phyloP scores from a whole-genome alignment of 2,329 filamentous ascomycete species.

The Fusarium duplospermum region DNA sequence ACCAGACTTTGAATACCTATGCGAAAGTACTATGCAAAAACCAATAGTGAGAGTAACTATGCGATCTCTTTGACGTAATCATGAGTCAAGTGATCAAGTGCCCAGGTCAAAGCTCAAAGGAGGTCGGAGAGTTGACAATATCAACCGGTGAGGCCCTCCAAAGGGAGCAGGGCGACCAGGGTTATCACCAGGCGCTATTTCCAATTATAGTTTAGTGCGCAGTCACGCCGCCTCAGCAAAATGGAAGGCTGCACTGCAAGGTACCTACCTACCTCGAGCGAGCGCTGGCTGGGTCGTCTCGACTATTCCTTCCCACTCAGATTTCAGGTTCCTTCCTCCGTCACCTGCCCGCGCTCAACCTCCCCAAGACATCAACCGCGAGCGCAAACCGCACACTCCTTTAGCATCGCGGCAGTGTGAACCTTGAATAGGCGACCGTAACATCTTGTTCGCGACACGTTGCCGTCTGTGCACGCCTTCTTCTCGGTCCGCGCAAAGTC shows the following conservation, averaged over 20 bases:
- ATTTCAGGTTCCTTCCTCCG: slow-evolving; percentile 27
- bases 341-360: slow-evolving; percentile 29
- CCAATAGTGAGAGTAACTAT: background rate
- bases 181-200: slow-evolving; percentile 19
- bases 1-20: background rate
- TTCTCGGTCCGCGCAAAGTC: slow-evolving; percentile 32
- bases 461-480: slow-evolving; percentile 13
- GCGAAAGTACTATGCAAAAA: background rate
- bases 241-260: slow-evolving; percentile 31
- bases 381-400: slow-evolving; percentile 21
- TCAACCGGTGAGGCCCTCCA: background rate
- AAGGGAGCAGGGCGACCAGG: slow-evolving; percentile 29
- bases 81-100: slow-evolving; percentile 4
- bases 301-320: slow-evolving; percentile 36
- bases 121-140: background rate
- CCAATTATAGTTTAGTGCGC: slow-evolving; percentile 26
- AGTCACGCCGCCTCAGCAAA: slow-evolving; percentile 36
- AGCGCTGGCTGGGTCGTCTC: slow-evolving; percentile 31
- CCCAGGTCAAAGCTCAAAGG: background rate
- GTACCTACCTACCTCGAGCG: slow-evolving; percentile 31
- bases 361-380: slow-evolving; percentile 29
- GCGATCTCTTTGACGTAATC: background rate
- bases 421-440: slow-evolving; percentile 24
- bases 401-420: slow-evolving; percentile 24
- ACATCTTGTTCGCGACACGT: slow-evolving; percentile 33